Conservation (phyloP, 2,329 filamentous ascomycete genomes). For the Celoporthe dispersa region DNA sequence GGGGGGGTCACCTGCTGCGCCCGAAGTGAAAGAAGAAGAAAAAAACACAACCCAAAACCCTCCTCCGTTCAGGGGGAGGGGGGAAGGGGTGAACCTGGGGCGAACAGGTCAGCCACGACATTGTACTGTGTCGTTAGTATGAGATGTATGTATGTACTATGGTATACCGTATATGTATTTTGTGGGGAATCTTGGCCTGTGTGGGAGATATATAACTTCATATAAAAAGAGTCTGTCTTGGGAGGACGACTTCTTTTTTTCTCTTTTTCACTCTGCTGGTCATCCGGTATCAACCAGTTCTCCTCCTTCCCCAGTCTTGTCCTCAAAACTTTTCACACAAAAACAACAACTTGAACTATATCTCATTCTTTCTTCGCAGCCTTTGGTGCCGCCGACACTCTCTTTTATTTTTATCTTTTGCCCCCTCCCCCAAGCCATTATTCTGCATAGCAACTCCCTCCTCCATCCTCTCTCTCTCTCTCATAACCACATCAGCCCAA, state of each 20-base stretch:
- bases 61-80: background rate
- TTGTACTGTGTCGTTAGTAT: background rate
- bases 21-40: too few species aligned
- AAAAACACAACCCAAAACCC: background rate
- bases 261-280: background rate
- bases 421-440: background rate
- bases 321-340: background rate
- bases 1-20: slow-evolving; percentile 15
- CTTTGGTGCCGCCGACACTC: slow-evolving; percentile 18
- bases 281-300: slow-evolving; percentile 1
- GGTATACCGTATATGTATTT: background rate
- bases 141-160: too few species aligned
- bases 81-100: too few species aligned
- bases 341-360: background rate
- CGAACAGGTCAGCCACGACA: background rate
- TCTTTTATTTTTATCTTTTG: background rate
- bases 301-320: background rate
- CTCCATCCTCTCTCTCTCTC: background rate
- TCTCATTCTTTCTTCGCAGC: background rate
- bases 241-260: background rate
- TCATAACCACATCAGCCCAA: slow-evolving; percentile 1
- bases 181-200: slow-evolving; percentile 9
- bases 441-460: background rate
- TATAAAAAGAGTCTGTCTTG: background rate
- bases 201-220: slow-evolving; percentile 17